A percentile compares a stretch with the other conserved stretches of the same genome.
These are phyloP conservation scores for Fusarium temperatum DNA, from an alignment of 2,329 filamentous ascomycete genomes.

Conservation along the genomic window DNA sequence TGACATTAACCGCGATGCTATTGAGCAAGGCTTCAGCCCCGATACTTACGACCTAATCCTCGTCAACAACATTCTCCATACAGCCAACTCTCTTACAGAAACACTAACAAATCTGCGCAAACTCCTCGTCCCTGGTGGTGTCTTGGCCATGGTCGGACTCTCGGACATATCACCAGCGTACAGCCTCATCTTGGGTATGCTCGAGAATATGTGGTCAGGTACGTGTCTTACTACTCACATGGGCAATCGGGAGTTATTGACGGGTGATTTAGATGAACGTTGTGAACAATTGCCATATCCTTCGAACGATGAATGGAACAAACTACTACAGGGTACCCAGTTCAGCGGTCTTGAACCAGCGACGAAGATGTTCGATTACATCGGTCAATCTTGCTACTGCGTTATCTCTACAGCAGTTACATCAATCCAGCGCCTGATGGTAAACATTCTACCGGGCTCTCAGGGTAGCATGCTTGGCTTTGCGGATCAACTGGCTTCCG, in stretches of 20 bases:
- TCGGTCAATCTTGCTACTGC: slow-evolving; percentile 17
- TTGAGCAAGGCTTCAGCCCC: background rate
- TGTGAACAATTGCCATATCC: background rate
- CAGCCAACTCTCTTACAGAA: background rate
- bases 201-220: slow-evolving; percentile 24
- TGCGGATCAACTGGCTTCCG: background rate
- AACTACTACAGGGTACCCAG: background rate
- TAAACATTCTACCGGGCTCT: background rate
- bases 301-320: background rate
- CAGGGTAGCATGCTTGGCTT: background rate
- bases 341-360: slow-evolving; percentile 22
- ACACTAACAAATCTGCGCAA: background rate
- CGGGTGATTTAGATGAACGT: background rate
- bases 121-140: slow-evolving; percentile 3
- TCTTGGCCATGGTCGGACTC: background rate
- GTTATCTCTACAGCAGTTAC: background rate
- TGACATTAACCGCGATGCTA: background rate
- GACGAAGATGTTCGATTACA: slow-evolving; percentile 11
- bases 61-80: slow-evolving; percentile 7
- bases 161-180: slow-evolving; percentile 23
- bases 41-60: background rate
- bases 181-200: slow-evolving; percentile 11
- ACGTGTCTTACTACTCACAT: accelerated
- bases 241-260: accelerated
- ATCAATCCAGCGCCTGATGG: background rate